Evolutionary conservation across 2,329 filamentous ascomycete genomes (phyloP), one percentile per base, ranked within the genome.

Genomic region (Nothomitra cinnamomea): DNA sequence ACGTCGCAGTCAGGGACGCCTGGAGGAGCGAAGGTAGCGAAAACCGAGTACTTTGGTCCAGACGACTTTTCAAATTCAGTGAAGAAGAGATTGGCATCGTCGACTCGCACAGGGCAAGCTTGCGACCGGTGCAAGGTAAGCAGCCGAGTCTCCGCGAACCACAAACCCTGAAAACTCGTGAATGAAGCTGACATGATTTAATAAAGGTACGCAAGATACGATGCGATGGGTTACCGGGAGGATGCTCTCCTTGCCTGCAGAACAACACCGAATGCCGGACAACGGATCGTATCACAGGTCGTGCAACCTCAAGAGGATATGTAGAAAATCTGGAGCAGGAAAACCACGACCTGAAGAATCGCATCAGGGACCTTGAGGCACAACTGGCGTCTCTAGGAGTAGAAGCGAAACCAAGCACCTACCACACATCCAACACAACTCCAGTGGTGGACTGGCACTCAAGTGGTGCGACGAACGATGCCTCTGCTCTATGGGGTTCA

Each of bases 91-190:
- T 66, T 78, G 53, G 67, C 70, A 52, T 69, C 69, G 54, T 77
- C 74, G 53, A 74, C 73, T 57, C 71, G 79, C 55, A 94, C 87
- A 0, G 87, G 87, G 8, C 87, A 94, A 69, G 87, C 87, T 32
- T 94, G 87, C 73, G 87, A 94, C 68, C 76, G 87, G 54, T 94
- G 87, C 75, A 92, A 90, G 76, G 83, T 86, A 66, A 60, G 74
- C 62, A 22, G 22, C 32, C 22, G 36, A 19, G 25, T 35, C n/a
- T 15, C 22, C 19, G 15, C 25, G 53, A 5, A 40, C 13, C 32
- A 24, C 41, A 12, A 25, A 21, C 17, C n/a, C 15, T 41, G 53
- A 32, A 32, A 10, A 4, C 28, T 5, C 28, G 28, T 32, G 4
- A 32, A 32, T 10, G 28, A 32, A 4, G 49, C 25, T 28, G 13